Percentiles rank a stretch among this genome's conserved stretches.
Conservation (phyloP, 139 green algal species). For the Ulvella scutata region DNA sequence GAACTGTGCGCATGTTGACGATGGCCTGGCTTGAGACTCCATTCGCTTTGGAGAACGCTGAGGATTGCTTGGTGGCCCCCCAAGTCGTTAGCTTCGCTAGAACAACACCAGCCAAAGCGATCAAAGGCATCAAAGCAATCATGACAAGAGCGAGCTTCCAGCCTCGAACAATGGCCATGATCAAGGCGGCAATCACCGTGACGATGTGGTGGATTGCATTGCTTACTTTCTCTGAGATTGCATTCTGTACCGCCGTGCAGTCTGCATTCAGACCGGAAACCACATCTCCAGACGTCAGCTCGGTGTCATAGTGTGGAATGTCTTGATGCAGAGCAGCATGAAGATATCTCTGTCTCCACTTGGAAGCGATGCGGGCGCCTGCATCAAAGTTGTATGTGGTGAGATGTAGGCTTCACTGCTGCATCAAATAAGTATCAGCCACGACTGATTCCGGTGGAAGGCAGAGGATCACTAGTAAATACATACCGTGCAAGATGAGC, state of each 20-base stretch:
- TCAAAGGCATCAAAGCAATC: conserved; percentile 34
- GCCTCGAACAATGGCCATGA: conserved; percentile 11
- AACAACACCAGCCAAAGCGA: conserved; percentile 14
- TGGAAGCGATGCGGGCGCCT: conserved; percentile 7
- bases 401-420: not conserved
- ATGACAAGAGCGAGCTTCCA: conserved; percentile 32
- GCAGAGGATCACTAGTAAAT: not conserved
- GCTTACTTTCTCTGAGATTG: conserved; percentile 5
- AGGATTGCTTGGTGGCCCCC: not conserved
- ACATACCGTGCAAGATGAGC: not conserved
- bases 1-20: conserved; percentile 54
- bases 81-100: conserved; percentile 11
- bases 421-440: not conserved
- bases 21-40: conserved; percentile 40
- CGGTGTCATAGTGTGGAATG: conserved; percentile 45
- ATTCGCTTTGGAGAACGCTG: conserved; percentile 33
- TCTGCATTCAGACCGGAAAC: not conserved
- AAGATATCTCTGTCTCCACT: conserved; percentile 27
- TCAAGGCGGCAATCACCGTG: conserved; percentile 24
- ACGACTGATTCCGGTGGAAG: not conserved
- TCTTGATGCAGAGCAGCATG: conserved; percentile 44
- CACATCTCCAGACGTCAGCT: conserved; percentile 16
- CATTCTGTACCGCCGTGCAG: not conserved
- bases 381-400: not conserved
- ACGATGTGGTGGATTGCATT: conserved; percentile 16